Conservation (phyloP, 2,329 filamentous ascomycete genomes). For the Fusarium lateritium region DNA sequence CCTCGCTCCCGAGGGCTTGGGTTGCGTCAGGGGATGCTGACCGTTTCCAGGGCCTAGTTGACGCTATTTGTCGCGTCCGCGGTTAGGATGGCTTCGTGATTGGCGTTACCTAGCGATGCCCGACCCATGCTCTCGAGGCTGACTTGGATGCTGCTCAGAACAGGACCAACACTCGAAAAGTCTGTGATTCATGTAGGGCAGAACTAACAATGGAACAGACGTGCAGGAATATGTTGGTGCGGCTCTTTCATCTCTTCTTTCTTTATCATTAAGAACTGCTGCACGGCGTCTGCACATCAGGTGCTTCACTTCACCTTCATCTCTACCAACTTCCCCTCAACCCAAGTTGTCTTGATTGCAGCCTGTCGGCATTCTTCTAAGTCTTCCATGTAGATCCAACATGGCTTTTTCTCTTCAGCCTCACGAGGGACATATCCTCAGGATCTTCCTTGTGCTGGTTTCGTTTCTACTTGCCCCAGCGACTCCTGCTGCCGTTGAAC, state of each 20-base stretch:
- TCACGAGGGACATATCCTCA: conserved; percentile 37
- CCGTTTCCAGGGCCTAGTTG: conserved; percentile 18
- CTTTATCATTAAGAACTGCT: conserved; percentile 45
- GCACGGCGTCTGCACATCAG: conserved; percentile 38
- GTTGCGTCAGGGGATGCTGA: conserved; percentile 20
- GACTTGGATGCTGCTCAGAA: conserved; percentile 38
- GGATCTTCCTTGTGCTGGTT: conserved; percentile 41
- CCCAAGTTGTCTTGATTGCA: conserved; percentile 12
- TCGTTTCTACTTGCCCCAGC: conserved; percentile 39
- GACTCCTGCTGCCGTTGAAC: conserved; percentile 36
- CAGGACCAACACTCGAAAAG: conserved; percentile 43
- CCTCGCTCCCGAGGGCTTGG: conserved; percentile 45
- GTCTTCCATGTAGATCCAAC: conserved; percentile 42
- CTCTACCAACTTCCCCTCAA: conserved; percentile 22
- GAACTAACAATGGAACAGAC: conserved; percentile 35
- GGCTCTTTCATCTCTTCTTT: conserved; percentile 19
- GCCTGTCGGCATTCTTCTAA: conserved; percentile 11
- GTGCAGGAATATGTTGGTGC: conserved; percentile 19
- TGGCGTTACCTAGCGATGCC: conserved; percentile 45
- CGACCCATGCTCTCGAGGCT: conserved; percentile 34
- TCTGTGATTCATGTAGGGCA: conserved; percentile 29
- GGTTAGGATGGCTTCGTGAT: conserved; percentile 47
- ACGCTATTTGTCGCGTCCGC: conserved; percentile 46
- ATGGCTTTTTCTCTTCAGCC: conserved; percentile 42
- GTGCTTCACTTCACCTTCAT: conserved; percentile 28